Conservation (phyloP, 2,329 filamentous ascomycete species). For the Tolypocladium tundrense region DNA sequence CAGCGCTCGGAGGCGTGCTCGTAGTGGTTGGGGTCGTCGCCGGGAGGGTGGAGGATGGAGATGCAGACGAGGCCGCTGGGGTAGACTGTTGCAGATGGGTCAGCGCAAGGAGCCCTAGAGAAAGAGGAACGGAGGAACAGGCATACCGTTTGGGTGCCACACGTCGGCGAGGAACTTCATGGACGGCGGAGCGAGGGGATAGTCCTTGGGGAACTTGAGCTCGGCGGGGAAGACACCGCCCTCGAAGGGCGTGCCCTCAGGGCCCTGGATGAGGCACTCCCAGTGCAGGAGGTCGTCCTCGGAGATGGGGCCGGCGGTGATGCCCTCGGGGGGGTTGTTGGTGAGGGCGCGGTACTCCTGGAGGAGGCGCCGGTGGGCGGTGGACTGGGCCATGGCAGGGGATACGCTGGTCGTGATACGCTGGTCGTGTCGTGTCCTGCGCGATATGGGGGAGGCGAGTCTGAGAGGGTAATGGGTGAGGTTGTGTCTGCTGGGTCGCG, state of each 20-base stretch:
- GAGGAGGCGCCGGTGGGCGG: constrained; percentile 71
- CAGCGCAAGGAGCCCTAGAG: background rate
- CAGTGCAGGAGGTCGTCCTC: constrained; percentile 95
- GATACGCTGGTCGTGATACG: background rate
- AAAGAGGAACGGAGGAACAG: background rate
- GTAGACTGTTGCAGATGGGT: constrained; percentile 53
- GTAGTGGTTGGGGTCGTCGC: constrained; percentile 97
- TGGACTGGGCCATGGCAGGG: constrained; percentile 43
- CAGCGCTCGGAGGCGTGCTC: constrained; percentile 92
- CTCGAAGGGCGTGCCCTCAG: constrained; percentile 91
- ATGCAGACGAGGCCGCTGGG: constrained; percentile 89
- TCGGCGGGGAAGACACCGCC: constrained; percentile 93
- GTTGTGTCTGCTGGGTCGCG: background rate
- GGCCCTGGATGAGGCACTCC: constrained; percentile 94
- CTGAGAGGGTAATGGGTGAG: background rate
- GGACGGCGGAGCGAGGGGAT: constrained; percentile 87
- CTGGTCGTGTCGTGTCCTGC: background rate
- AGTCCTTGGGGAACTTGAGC: constrained; percentile 90
- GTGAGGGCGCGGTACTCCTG: constrained; percentile 93
- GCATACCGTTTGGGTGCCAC: constrained; percentile 88
- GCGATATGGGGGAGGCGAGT: background rate
- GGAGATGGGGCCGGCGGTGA: constrained; percentile 83
- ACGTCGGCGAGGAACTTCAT: constrained; percentile 94
- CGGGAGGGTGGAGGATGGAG: constrained; percentile 92
- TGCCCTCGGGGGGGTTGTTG: constrained; percentile 92